These are phyloP conservation scores for Colletotrichum agaves DNA, from an alignment of 2,329 filamentous ascomycete species.

Conservation along the genomic window DNA sequence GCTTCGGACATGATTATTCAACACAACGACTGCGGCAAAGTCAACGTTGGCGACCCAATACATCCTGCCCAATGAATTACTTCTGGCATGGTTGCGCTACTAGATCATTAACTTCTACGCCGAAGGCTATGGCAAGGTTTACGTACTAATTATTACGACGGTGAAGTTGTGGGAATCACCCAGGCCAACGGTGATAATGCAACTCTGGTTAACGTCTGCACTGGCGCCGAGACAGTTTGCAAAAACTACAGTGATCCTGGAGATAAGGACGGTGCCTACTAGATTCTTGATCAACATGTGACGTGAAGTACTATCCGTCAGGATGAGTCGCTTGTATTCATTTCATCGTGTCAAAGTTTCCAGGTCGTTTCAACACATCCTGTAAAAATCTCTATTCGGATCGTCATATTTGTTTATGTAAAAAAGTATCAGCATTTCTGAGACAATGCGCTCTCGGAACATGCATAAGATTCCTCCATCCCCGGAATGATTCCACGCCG, in stretches of 20 bases:
- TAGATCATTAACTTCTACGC: slow-evolving; percentile 53
- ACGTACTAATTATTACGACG: slow-evolving; percentile 24
- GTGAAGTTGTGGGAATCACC: slow-evolving; percentile 34
- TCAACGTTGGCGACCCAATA: slow-evolving; percentile 37
- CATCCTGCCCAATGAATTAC: accelerated
- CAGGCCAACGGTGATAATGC: slow-evolving; percentile 29
- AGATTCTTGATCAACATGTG: background rate
- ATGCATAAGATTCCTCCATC: no score
- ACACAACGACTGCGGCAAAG: slow-evolving; percentile 50
- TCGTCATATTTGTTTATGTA: no score
- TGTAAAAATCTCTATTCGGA: no score
- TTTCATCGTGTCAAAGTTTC: no score
- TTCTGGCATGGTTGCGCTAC: accelerated
- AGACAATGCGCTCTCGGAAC: no score
- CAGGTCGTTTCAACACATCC: no score
- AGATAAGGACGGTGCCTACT: slow-evolving; percentile 32
- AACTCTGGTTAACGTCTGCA: slow-evolving; percentile 38
- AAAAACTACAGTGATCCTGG: slow-evolving; percentile 38
- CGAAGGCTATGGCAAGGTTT: slow-evolving; percentile 60
- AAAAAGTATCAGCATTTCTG: no score
- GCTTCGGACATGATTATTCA: slow-evolving; percentile 53
- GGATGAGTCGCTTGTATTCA: no score
- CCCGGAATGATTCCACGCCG: no score
- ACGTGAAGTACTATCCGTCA: no score
- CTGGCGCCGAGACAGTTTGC: slow-evolving; percentile 38